These are phyloP conservation scores for Trichoderma sp. DNA, from an alignment of 2,329 filamentous ascomycete genomes.

Conservation along the genomic window DNA sequence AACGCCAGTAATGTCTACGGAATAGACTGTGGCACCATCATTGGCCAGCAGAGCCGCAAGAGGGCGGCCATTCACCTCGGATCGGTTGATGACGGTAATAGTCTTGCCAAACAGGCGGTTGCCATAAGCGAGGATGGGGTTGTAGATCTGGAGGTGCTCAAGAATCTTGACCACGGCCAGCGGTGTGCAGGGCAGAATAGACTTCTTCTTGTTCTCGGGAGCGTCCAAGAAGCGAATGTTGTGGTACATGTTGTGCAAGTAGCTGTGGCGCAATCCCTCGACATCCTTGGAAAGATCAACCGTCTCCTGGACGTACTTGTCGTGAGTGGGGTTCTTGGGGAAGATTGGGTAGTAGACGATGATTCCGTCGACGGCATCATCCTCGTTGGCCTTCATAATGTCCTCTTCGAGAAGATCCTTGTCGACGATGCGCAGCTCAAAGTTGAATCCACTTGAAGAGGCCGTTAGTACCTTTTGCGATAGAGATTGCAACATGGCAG, in stretches of 20 bases:
- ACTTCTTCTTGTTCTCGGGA: constrained; percentile 75
- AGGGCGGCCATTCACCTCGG: constrained; percentile 91
- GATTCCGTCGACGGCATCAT: constrained; percentile 76
- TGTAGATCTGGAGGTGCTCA: constrained; percentile 94
- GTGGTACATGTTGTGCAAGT: constrained; percentile 99
- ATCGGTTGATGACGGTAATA: constrained; percentile 94
- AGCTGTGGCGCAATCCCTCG: constrained; percentile 87
- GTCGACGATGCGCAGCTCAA: constrained; percentile 77
- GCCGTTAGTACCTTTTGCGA: constrained; percentile 18
- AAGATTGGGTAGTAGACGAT: constrained; percentile 99
- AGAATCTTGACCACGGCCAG: constrained; percentile 96
- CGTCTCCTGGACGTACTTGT: constrained; percentile 94
- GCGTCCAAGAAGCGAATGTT: constrained; percentile 92
- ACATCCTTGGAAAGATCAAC: constrained; percentile 90
- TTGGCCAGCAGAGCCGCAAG: constrained; percentile 92
- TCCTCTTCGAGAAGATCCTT: constrained; percentile 89
- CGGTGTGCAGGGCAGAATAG: constrained; percentile 90
- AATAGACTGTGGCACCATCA: constrained; percentile 93
- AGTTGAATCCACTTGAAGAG: constrained; percentile 72
- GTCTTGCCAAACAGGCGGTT: constrained; percentile 92
- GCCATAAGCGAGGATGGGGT: constrained; percentile 86
- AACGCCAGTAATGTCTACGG: constrained; percentile 85
- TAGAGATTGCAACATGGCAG: neutral
- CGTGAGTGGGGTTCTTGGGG: constrained; percentile 71
- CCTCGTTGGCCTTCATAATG: constrained; percentile 79